Percentiles rank a stretch among this genome's conserved stretches.
Conservation (phyloP, 2,329 filamentous ascomycete genomes). For the Thelonectria discophora region DNA sequence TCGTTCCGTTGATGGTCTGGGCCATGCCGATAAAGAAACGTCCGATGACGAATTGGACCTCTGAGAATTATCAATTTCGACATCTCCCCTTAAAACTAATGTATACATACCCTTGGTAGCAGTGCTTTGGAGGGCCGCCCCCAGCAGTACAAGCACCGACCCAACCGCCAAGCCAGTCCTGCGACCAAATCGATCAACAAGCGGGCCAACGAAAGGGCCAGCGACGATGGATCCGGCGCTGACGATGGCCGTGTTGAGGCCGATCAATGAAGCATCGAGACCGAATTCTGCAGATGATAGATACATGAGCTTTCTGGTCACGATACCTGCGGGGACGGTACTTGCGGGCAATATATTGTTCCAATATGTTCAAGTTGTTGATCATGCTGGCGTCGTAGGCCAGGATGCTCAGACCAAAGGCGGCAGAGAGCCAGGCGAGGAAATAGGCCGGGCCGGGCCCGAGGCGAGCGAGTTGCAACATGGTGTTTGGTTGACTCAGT, state of each 20-base stretch:
- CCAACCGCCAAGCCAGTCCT: not conserved
- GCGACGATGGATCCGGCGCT: not conserved
- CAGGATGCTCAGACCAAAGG: not conserved
- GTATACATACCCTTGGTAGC: not conserved
- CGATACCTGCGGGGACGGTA: not conserved
- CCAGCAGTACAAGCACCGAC: not conserved
- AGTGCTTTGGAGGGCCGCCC: not conserved
- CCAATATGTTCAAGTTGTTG: not conserved
- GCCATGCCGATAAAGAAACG: constrained; percentile 1
- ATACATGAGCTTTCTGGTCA: not conserved
- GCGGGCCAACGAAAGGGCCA: not conserved
- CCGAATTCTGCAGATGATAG: not conserved
- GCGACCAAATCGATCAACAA: not conserved
- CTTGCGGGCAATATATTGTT: not conserved
- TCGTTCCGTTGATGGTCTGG: not conserved
- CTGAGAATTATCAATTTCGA: not conserved
- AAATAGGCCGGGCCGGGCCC: no score
- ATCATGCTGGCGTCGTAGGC: constrained; percentile 4
- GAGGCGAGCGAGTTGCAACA: no score
- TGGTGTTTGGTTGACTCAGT: no score
- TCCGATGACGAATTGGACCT: not conserved
- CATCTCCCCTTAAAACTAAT: not conserved
- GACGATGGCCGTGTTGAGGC: constrained; percentile 4
- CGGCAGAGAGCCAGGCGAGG: no score
- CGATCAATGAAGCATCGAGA: not conserved